Base-by-base conservation (phyloP, 495 filamentous ascomycete genomes). In the Aspergillus baeticus region DNA sequence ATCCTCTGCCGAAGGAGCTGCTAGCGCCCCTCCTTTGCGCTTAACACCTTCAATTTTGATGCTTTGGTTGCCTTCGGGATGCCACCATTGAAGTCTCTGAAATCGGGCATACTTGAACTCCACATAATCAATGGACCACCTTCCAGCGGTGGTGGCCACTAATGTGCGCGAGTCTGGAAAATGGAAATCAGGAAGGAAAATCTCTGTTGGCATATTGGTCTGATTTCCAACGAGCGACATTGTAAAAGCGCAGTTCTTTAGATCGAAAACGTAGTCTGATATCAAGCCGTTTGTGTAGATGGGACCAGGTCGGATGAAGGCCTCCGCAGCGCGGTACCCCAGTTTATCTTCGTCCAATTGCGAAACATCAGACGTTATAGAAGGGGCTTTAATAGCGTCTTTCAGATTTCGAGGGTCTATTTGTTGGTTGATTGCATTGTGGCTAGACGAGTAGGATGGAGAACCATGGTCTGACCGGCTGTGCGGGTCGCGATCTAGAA, bases 181-280 rank as follows among this genome's bases (percentile, higher is more conserved):
- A 73, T 98, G 94, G 67, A 92, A 96, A 22, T 92, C 90, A 0
- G 94, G 94, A 1, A 98, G 75, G 64, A 90, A 96, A 10, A 97
- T 83, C 54, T 90, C 85, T 0, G 93, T 98, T 2, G 92, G 90
- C 10, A 73, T 67, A 1, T 86, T 83, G 1, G 77, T 63, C 13
- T 71, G 68, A 14, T 76, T 66, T 7, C 84, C 85, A 7, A 81
- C 70, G 21, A 94, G 63, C 10, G 80, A 77, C 60, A 95, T 74
- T 14, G 79, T 84, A 60, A 96, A 96, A n/a, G 77, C 78, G 67
- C 84, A 88, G 43, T 81, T 88, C 17, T 78, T 78, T 35, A 96
- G 73, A 66, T 96, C 91, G 66, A 98, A 98, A 1, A 82, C 84
- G 62, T 87, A 88, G 22, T 78, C 73, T 10, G 75, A 62, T 31